Base-by-base conservation (phyloP, 164 flowering plant species). In the Magnolia changhungtana region DNA sequence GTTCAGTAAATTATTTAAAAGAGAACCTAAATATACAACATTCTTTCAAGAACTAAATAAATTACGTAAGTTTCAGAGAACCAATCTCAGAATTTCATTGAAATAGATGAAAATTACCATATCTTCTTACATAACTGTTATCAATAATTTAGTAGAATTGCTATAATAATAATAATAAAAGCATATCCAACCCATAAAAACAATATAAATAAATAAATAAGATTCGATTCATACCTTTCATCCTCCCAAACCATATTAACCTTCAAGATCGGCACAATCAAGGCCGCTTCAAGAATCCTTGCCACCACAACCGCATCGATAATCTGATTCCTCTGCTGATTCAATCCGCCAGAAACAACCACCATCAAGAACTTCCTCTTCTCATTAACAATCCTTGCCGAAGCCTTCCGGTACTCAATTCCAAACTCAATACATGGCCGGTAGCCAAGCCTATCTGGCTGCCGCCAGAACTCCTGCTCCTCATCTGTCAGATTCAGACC, bases 271-370 rank as follows among this genome's bases (percentile, higher is more conserved):
- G 92, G 94, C 10, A 90, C 77, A 66, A 90, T 87, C 80, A 90
- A 61, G 0, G 90, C 85, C 1, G 89, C 90, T 70, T 74, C 86
- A 67, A 90, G 91, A 82, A 90, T 87, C 67, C 92, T 81, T 0
- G 92, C 91, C 9, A 90, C 76, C 19, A 90, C 85, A 20, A 90
- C 90, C 2, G 94, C 94, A 80, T 90, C 92, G n/a, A 85, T 82
- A 63, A 90, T 89, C 88, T 89, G 89, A 77, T 86, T 85, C 72
- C 86, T 84, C 88, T 86, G 89, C 80, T 89, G 92, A 65, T 88
- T 86, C 75, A 89, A 21, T 63, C 91, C 92, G 2, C 94, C 94
- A 0, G 89, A 80, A 50, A 80, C 92, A 51, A 88, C 86, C 66
- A 90, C 92, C 75, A 87, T 75, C 84, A 91, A 80, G 72, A 85